Percentiles rank a stretch among this genome's conserved stretches.
phyloP scores from a whole-genome alignment of 2,329 filamentous ascomycete species.

The Drechslerella dactyloides region DNA sequence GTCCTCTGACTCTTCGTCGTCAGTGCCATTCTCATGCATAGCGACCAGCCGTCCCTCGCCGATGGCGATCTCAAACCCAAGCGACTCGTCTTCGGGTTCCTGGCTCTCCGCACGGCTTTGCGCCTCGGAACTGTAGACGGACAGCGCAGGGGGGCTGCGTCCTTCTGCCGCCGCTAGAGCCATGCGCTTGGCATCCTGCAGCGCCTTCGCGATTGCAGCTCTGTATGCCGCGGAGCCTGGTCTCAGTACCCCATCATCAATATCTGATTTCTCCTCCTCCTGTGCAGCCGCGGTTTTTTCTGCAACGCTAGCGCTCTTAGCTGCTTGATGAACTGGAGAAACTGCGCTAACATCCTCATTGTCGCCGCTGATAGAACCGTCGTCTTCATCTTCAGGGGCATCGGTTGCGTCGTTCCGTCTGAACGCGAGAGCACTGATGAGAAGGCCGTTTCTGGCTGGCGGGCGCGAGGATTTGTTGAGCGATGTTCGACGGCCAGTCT shows the following conservation, averaged over 20 bases:
- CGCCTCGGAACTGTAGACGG: slow-evolving; percentile 36
- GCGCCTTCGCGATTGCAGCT: slow-evolving; percentile 24
- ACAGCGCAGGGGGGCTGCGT: slow-evolving; percentile 34
- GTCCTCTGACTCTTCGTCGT: neutral
- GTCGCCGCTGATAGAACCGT: neutral
- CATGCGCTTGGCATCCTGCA: slow-evolving; percentile 42
- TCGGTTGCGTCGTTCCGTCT: slow-evolving; percentile 1
- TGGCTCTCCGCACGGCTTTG: slow-evolving; percentile 27
- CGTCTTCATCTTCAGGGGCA: slow-evolving; percentile 8
- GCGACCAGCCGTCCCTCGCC: neutral
- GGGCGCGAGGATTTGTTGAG: slow-evolving; percentile 34
- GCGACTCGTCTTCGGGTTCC: slow-evolving; percentile 15
- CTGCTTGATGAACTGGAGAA: neutral
- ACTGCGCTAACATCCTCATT: neutral
- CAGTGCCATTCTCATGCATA: no score
- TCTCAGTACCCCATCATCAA: neutral
- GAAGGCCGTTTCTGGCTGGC: neutral
- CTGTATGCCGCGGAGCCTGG: slow-evolving; percentile 12
- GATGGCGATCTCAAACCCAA: slow-evolving; percentile 13
- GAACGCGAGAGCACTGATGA: neutral
- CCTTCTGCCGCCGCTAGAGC: slow-evolving; percentile 43
- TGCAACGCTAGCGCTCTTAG: neutral
- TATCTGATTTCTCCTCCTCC: neutral
- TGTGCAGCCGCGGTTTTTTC: neutral
- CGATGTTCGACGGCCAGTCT: slow-evolving; percentile 22